Evolutionary conservation across 352 stramenopile species (phyloP).

Genomic region (Globisporangium canariense): DNA sequence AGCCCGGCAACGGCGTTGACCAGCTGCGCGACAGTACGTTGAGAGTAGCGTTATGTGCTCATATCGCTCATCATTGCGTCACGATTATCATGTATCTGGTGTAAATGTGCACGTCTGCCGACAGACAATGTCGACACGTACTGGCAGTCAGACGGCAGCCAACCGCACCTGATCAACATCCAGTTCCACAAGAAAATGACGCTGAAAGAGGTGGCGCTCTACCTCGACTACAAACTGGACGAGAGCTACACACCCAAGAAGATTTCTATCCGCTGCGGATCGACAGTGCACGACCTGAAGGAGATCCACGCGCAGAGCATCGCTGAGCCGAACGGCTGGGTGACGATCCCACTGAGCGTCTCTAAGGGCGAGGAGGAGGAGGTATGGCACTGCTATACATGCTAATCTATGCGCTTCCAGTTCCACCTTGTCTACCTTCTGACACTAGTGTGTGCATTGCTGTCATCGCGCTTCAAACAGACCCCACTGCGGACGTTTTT

Average conservation of each 20-base stretch:
- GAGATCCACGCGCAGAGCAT: slow-evolving; percentile 92
- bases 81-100: slow-evolving; percentile 5
- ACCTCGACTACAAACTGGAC: slow-evolving; percentile 97
- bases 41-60: background rate
- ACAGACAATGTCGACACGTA: slow-evolving; percentile 95
- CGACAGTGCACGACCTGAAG: slow-evolving; percentile 94
- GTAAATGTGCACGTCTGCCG: background rate
- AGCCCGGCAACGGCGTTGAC: slow-evolving; percentile 97
- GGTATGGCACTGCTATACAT: background rate
- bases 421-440: background rate
- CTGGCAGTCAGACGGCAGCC: slow-evolving; percentile 94
- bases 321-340: slow-evolving; percentile 92
- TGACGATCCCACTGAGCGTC: slow-evolving; percentile 76
- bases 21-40: slow-evolving; percentile 92
- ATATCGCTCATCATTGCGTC: background rate
- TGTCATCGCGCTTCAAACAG: background rate
- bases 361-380: slow-evolving; percentile 51
- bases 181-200: slow-evolving; percentile 95
- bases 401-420: background rate
- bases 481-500: slow-evolving; percentile 88
- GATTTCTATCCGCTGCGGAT: slow-evolving; percentile 90
- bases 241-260: slow-evolving; percentile 98
- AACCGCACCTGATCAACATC: slow-evolving; percentile 97
- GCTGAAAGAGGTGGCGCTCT: slow-evolving; percentile 94
- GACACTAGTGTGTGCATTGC: background rate